phyloP scores from a whole-genome alignment of 1,139 yeast genomes.

The Hansenula sp. region DNA sequence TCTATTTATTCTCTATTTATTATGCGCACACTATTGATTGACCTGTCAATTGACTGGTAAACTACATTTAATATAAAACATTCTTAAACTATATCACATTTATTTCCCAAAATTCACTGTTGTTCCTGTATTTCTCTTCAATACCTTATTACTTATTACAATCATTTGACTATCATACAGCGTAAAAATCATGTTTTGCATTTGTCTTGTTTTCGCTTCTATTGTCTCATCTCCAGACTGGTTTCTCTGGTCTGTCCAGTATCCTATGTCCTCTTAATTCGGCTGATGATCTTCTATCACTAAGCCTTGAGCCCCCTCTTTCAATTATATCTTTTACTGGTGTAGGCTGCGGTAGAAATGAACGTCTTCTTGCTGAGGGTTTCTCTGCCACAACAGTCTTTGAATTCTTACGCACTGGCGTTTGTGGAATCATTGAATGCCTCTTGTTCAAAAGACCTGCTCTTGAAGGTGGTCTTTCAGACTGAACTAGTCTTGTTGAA shows the following conservation, averaged over 20 bases:
- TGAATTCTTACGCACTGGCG: constrained; percentile 10
- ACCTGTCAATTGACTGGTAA: too few relatives aligned
- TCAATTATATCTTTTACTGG: constrained; percentile 19
- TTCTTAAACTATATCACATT: too few relatives aligned
- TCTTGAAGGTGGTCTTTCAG: constrained; percentile 12
- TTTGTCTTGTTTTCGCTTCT: too few relatives aligned
- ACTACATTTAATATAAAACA: too few relatives aligned
- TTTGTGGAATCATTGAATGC: constrained; percentile 19
- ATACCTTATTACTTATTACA: background rate
- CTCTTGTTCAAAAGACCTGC: constrained; percentile 9
- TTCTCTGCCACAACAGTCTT: background rate
- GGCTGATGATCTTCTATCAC: background rate
- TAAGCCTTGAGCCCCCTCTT: constrained; percentile 7
- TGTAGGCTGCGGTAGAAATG: constrained; percentile 21
- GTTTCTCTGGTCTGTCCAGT: constrained; percentile 11
- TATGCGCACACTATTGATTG: too few relatives aligned
- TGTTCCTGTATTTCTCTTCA: background rate
- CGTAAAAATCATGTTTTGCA: background rate
- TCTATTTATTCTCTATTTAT: background rate
- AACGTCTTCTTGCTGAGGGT: constrained; percentile 7
- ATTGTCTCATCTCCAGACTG: constrained; percentile 17
- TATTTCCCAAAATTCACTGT: too few relatives aligned
- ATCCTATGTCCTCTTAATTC: constrained; percentile 2
- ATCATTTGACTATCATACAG: background rate
- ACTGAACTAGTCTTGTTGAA: constrained; percentile 9